Evolutionary conservation across 2,329 filamentous ascomycete species (phyloP).

Genomic region (Hymenoscyphus salicellus): DNA sequence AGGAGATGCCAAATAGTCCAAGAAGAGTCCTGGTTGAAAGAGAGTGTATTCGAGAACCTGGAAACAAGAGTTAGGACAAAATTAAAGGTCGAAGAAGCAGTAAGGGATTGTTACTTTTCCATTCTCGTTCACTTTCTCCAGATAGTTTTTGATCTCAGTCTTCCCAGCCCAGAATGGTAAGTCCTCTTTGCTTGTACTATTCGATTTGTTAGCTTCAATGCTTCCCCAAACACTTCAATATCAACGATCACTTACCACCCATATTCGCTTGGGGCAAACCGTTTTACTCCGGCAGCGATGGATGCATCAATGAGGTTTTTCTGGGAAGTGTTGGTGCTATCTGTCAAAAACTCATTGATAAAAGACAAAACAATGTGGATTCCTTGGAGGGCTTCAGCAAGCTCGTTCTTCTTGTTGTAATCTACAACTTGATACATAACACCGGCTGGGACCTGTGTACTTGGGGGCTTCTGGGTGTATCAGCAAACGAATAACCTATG

Average conservation of each 20-base stretch:
- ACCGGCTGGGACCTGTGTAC: constrained; percentile 20
- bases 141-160: constrained; percentile 47
- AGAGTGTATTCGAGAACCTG: constrained; percentile 48
- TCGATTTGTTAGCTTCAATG: no score
- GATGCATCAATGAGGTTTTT: constrained; percentile 42
- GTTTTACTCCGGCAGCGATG: constrained; percentile 40
- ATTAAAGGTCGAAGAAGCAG: not conserved
- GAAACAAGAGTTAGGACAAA: not conserved
- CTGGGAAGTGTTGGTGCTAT: constrained; percentile 35
- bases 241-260: constrained; percentile 24
- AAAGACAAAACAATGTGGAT: constrained; percentile 55
- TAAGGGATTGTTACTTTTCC: constrained; percentile 20
- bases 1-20: constrained; percentile 48
- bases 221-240: not conserved
- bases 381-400: constrained; percentile 43
- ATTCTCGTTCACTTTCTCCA: constrained; percentile 48
- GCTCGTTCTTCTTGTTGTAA: constrained; percentile 42
- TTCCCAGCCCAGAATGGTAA: constrained; percentile 53
- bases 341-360: constrained; percentile 21
- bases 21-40: constrained; percentile 49
- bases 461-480: no score
- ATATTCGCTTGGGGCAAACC: constrained; percentile 42
- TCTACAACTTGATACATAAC: constrained; percentile 43
- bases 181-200: constrained; percentile 37
- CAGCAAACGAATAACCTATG: no score